phyloP scores from a whole-genome alignment of 2,329 filamentous ascomycete species.

The Colletotrichum abscissum region DNA sequence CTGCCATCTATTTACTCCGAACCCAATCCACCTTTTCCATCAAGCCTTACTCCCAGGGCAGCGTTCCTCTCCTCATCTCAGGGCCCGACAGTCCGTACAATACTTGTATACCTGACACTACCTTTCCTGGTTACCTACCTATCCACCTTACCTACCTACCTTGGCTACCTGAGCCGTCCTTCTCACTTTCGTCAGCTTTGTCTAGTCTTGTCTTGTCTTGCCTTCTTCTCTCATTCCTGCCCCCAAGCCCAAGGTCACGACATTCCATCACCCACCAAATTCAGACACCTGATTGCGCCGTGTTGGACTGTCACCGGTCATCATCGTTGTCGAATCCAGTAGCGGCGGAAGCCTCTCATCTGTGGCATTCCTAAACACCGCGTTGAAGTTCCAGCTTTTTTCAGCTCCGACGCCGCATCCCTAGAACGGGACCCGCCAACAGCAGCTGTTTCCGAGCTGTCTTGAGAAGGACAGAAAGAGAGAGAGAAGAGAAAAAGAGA shows the following conservation, averaged over 20 bases:
- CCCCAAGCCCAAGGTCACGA: not conserved
- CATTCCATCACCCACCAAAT: not conserved
- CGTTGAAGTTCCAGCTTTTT: conserved; percentile 10
- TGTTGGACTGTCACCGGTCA: not conserved
- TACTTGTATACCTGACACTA: not conserved
- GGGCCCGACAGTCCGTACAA: not conserved
- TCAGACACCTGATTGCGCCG: not conserved
- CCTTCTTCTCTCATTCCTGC: conserved; percentile 1
- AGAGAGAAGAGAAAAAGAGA: not conserved
- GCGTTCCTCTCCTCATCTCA: not conserved
- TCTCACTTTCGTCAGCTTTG: not conserved
- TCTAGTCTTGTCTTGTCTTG: not conserved
- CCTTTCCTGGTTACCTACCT: not conserved
- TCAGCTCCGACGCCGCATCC: conserved; percentile 37
- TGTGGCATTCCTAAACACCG: conserved; percentile 18
- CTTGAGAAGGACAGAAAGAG: not conserved
- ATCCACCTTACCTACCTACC: not conserved
- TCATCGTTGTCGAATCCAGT: not conserved
- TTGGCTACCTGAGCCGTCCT: not conserved
- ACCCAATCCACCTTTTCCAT: not conserved
- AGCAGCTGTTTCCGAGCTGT: conserved; percentile 4
- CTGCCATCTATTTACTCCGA: conserved; percentile 4
- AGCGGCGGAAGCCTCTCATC: not conserved
- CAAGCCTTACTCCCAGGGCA: not conserved
- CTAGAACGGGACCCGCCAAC: conserved; percentile 12